Percentiles rank a stretch among this genome's conserved stretches.
Evolutionary conservation across 768 basidiomycete genomes (phyloP).

Genomic region (Daedaleopsis nitida): DNA sequence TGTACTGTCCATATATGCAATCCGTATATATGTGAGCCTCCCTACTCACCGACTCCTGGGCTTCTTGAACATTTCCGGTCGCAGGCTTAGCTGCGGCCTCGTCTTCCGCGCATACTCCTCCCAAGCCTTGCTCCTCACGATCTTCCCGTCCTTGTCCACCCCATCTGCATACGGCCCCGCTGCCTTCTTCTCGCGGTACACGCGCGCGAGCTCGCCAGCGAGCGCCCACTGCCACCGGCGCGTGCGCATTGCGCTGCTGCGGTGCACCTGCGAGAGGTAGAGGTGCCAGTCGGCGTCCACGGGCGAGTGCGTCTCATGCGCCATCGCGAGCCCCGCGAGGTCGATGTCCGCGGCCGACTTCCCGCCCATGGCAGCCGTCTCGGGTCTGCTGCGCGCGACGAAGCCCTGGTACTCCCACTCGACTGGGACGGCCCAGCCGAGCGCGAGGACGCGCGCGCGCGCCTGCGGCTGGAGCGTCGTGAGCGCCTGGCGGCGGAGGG

Average conservation of each 20-base stretch:
- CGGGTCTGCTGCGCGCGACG: not conserved
- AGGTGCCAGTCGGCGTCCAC: constrained; percentile 29
- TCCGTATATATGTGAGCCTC: no score
- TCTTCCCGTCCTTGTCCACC: not conserved
- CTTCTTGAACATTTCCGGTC: not conserved
- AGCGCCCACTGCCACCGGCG: constrained; percentile 31
- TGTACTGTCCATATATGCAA: no score
- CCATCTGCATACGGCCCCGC: not conserved
- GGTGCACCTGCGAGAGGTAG: constrained; percentile 30
- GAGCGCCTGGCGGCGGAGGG: constrained; percentile 27
- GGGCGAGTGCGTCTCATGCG: constrained; percentile 10
- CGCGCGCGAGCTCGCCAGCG: constrained; percentile 22
- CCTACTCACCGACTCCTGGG: not conserved
- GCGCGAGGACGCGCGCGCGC: constrained; percentile 25
- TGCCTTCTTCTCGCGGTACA: not conserved
- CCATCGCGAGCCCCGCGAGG: constrained; percentile 13
- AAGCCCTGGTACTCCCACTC: constrained; percentile 16
- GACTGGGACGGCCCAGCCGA: constrained; percentile 30
- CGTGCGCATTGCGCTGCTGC: constrained; percentile 27
- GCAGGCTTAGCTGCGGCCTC: not conserved
- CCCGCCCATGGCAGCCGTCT: not conserved
- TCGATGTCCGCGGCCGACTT: not conserved
- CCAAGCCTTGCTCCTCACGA: not conserved
- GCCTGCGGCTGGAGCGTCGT: constrained; percentile 28
- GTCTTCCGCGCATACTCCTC: not conserved